Evolutionary conservation across 352 stramenopile species (phyloP), one percentile per base, ranked within the genome.

Genomic region (Pythium folliculosum): DNA sequence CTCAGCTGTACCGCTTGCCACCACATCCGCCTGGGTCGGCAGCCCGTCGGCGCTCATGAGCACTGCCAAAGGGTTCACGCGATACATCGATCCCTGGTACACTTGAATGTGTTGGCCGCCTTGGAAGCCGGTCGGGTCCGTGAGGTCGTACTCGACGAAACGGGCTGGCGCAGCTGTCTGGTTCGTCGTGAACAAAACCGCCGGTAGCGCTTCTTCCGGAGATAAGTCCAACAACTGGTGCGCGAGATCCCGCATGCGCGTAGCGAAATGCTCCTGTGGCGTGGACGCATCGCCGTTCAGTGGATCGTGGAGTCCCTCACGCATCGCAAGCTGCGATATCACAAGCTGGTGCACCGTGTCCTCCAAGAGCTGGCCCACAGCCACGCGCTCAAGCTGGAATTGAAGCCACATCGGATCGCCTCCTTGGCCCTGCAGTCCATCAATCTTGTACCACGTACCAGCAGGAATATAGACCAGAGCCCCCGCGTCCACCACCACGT

Each of bases 381-480:
- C 75, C 19, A 72, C 53, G 3, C 56, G 61, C 6, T 63, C 63
- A 17, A 90, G 19, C 17, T 80, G 70, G 17, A 88, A 65, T 23
- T 89, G 78, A 0, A 90, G 65, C 73, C 76, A 88, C 50, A 80
- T 40, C 10, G 45, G 16, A 13, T 66, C 40, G 5, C 59, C 27
- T 0, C 74, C 70, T 6, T 72, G 25, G 1, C 60, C 37, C 9
- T 17, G 9, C 9, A 17, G 3, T 43, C 10, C 68, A 38, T 82
- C 67, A 0, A 58, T 56, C 25, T 72, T 51, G 44, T 80, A 84
- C 84, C 84, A 92, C 5, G 71, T 78, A 16, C 81, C 81, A 0
- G 60, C 66, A 21, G 84, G 78, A 5, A 89, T n/a, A 62, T 90
- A 90, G 0, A 78, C 30, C 0, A 92, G 72, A 0, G 71, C 76